Evolutionary conservation across 805 yeast genomes (phyloP), one percentile per base, ranked within the genome.

Genomic region (Soucietia sequanensis): DNA sequence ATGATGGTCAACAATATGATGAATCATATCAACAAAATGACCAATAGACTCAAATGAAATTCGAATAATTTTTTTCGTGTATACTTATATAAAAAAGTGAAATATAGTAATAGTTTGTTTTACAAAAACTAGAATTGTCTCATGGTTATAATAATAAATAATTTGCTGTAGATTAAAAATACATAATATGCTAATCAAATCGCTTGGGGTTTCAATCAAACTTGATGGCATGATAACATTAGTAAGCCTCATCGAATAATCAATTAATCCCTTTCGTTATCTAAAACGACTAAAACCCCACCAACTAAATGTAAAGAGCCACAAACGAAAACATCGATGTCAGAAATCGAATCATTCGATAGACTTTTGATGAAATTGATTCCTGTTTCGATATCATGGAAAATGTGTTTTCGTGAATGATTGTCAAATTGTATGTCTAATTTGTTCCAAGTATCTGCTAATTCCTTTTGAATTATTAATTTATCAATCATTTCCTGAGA

Each of bases 221-320:
- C n/a, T n/a, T n/a, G n/a, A n/a, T n/a, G n/a, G n/a, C n/a, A n/a
- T n/a, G n/a, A n/a, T n/a, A n/a, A n/a, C n/a, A n/a, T n/a, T n/a
- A n/a, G n/a, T n/a, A n/a, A n/a, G n/a, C n/a, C n/a, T n/a, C n/a
- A n/a, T n/a, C n/a, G n/a, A n/a, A n/a, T n/a, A n/a, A n/a, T n/a
- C n/a, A n/a, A n/a, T 38, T 48, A 58, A 32, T 58, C 60, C 36
- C 42, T 58, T 30, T 60, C 59, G 17, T 59, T 58, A 35, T 91
- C 96, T 27, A 88, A 62, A 5, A 90, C 96, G 3, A 88, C 89
- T 24, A 93, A 62, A 38, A 93, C 75, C 0, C 98, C 99, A 12
- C 99, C 99, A 8, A 93, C 95, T 38, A 95, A 67, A 56, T 91
- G 96, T 44, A 93, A 68, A 4, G 97, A 89, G 1, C 99, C 99